phyloP scores from a whole-genome alignment of 1,284 basidiomycete genomes.

The Meira miltonrushii region DNA sequence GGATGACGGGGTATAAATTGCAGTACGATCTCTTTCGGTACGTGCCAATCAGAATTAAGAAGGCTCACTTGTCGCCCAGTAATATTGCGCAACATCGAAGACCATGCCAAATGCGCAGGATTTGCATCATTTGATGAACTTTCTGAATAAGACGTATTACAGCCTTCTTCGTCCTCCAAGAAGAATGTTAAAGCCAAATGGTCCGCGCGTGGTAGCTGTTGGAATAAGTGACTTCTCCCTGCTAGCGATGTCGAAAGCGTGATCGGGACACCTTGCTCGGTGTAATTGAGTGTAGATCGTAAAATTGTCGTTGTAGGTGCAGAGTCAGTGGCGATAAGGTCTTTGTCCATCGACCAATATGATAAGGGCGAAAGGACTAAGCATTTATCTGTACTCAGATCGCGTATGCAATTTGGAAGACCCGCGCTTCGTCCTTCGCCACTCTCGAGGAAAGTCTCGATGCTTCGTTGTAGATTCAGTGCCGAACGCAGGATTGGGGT shows the following conservation, averaged over 20 bases:
- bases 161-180: slow-evolving; percentile 17
- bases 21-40: slow-evolving; percentile 30
- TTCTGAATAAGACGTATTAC: neutral
- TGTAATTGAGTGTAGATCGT: slow-evolving; percentile 24
- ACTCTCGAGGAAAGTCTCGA: slow-evolving; percentile 17
- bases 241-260: slow-evolving; percentile 43
- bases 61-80: slow-evolving; percentile 36
- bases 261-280: slow-evolving; percentile 27
- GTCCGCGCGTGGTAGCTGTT: slow-evolving; percentile 43
- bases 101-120: slow-evolving; percentile 20
- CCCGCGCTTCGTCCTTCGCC: neutral
- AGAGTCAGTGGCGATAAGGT: slow-evolving; percentile 22
- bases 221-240: slow-evolving; percentile 46
- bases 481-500: slow-evolving; percentile 39
- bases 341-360: slow-evolving; percentile 31
- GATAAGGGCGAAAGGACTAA: slow-evolving; percentile 44
- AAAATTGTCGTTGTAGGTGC: slow-evolving; percentile 31
- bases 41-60: slow-evolving; percentile 25
- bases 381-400: slow-evolving; percentile 15
- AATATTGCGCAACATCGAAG: slow-evolving; percentile 27
- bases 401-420: neutral
- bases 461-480: slow-evolving; percentile 31
- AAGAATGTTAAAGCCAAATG: slow-evolving; percentile 48
- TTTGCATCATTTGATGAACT: slow-evolving; percentile 1
- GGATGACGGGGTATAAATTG: slow-evolving; percentile 6